A percentile compares a stretch with the other conserved stretches of the same genome.
Conservation (phyloP, 2,329 filamentous ascomycete species). For the Fusarium cicatricum region DNA sequence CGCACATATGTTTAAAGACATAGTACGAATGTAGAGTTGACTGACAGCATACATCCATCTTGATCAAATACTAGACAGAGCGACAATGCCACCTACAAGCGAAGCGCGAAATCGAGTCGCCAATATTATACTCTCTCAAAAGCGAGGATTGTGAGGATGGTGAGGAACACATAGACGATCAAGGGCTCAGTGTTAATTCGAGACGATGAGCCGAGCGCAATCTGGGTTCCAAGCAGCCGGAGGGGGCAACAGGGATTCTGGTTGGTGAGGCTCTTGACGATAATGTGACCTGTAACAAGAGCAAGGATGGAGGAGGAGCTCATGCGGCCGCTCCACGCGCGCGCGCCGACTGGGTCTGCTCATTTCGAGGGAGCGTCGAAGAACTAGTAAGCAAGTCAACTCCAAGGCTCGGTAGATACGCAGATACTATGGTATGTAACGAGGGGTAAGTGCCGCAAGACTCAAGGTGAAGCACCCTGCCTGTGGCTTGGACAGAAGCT, state of each 20-base stretch:
- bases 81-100: no score
- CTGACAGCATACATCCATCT: no score
- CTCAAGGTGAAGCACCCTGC: conserved; percentile 10
- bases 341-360: conserved; percentile 28
- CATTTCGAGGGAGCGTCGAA: conserved; percentile 26
- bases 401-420: background rate
- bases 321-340: conserved; percentile 40
- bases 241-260: conserved; percentile 29
- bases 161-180: conserved; percentile 12
- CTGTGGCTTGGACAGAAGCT: conserved; percentile 24
- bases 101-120: no score
- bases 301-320: conserved; percentile 30
- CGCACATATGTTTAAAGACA: background rate
- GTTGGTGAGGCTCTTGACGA: conserved; percentile 27
- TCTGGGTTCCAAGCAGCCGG: conserved; percentile 39
- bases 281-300: conserved; percentile 40
- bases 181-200: conserved; percentile 19
- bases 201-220: conserved; percentile 36
- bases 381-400: background rate
- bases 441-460: conserved; percentile 10
- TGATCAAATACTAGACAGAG: no score
- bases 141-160: no score
- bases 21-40: no score
- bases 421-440: no score
- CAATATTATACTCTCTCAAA: no score